A percentile compares a stretch with the other conserved stretches of the same genome.
phyloP scores from a whole-genome alignment of 805 yeast genomes.

The Saccharomycopsis sp. region DNA sequence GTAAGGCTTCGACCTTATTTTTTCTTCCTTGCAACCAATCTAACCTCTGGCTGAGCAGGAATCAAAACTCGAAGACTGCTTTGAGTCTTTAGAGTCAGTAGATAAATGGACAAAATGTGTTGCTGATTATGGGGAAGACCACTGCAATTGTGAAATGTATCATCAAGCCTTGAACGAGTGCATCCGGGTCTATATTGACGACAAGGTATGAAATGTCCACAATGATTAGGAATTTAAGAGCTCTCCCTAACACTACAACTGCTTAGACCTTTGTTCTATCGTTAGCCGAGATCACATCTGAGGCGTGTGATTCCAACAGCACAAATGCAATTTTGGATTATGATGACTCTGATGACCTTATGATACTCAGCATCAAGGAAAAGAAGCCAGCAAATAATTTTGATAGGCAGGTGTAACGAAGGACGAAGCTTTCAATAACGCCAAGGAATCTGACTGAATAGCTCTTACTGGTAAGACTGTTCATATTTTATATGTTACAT shows the following conservation, averaged over 20 bases:
- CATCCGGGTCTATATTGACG: conserved; percentile 5
- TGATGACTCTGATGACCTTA: conserved; percentile 12
- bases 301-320: conserved; percentile 1
- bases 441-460: not conserved
- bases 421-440: not conserved
- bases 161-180: conserved; percentile 8
- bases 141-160: conserved; percentile 13
- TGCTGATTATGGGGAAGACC: conserved; percentile 10
- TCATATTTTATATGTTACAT: not conserved
- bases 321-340: conserved; percentile 11
- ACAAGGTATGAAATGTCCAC: conserved; percentile 2
- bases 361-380: conserved; percentile 1
- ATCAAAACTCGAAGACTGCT: conserved; percentile 1
- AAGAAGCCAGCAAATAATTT: too few relatives aligned
- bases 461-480: too few relatives aligned
- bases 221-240: not conserved
- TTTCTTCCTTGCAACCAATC: not conserved
- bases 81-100: conserved; percentile 1
- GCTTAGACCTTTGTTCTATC: conserved; percentile 2
- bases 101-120: conserved; percentile 12
- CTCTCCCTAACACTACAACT: not conserved
- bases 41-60: conserved; percentile 7
- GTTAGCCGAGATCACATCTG: not conserved
- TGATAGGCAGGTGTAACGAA: too few relatives aligned
- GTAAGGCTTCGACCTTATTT: not conserved